These are phyloP conservation scores for Ophiostoma tasmaniense DNA, from an alignment of 2,329 filamentous ascomycete genomes.

Conservation along the genomic window DNA sequence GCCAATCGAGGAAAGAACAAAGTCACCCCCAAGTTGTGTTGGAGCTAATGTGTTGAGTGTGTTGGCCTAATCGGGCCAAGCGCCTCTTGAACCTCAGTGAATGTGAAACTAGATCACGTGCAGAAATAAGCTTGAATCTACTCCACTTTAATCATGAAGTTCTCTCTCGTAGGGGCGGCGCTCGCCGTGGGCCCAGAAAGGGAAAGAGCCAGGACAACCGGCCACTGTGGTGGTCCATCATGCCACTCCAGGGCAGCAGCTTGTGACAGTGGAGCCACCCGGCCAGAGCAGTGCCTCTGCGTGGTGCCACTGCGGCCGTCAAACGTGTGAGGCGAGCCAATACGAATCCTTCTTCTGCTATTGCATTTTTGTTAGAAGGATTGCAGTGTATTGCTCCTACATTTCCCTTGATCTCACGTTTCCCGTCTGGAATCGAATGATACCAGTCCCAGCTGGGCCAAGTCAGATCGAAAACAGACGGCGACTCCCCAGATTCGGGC, in stretches of 20 bases:
- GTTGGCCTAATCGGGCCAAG: neutral
- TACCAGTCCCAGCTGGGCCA: neutral
- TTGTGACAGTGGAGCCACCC: slow-evolving; percentile 12
- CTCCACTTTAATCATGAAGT: neutral
- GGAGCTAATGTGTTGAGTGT: neutral
- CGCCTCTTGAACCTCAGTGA: neutral
- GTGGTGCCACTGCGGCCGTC: slow-evolving; percentile 12
- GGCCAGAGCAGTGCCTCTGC: slow-evolving; percentile 3
- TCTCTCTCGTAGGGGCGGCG: neutral
- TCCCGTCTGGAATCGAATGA: slow-evolving; percentile 14
- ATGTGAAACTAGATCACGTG: neutral
- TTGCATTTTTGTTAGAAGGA: neutral
- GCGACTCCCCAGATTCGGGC: neutral
- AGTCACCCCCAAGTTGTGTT: neutral
- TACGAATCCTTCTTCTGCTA: neutral
- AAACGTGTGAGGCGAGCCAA: slow-evolving; percentile 2
- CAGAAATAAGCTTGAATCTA: neutral
- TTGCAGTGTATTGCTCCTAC: neutral
- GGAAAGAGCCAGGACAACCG: neutral
- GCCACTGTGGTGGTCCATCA: slow-evolving; percentile 13
- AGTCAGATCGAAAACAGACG: neutral
- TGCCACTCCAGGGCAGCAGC: slow-evolving; percentile 10
- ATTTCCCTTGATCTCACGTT: slow-evolving; percentile 15
- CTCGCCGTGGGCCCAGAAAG: slow-evolving; percentile 6
- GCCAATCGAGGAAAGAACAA: neutral